phyloP scores from a whole-genome alignment of 345 rosid species.

The Arabis alpina region DNA sequence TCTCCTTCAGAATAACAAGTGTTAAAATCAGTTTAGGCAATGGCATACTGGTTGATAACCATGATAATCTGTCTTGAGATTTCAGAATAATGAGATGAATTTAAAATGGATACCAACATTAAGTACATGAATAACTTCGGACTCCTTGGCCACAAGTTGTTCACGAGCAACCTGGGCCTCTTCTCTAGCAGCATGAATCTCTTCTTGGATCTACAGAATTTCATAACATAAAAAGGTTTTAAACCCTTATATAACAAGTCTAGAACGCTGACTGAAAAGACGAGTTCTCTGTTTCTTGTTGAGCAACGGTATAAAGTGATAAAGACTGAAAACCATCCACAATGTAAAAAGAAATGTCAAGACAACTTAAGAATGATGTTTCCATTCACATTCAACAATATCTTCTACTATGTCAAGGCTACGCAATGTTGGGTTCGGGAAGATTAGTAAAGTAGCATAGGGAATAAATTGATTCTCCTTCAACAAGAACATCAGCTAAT shows the following conservation, averaged over 20 bases:
- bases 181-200: slow-evolving; percentile 64
- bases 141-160: slow-evolving; percentile 54
- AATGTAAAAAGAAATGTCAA: neutral
- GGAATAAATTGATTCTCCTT: neutral
- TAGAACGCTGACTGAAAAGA: slow-evolving; percentile 7
- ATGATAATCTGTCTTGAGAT: slow-evolving; percentile 10
- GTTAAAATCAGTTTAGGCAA: slow-evolving; percentile 12
- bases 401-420: neutral
- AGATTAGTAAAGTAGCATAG: neutral
- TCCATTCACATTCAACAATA: neutral
- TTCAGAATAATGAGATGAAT: slow-evolving; percentile 24
- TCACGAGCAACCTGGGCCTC: slow-evolving; percentile 63
- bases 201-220: slow-evolving; percentile 57
- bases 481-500: neutral
- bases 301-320: slow-evolving; percentile 10
- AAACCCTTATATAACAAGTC: slow-evolving; percentile 15
- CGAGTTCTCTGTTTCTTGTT: neutral
- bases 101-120: slow-evolving; percentile 30
- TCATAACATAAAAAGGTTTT: slow-evolving; percentile 19
- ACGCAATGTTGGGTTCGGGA: neutral
- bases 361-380: neutral
- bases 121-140: slow-evolving; percentile 50
- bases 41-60: slow-evolving; percentile 17
- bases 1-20: slow-evolving; percentile 44
- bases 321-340: neutral